These are phyloP conservation scores for Drechmeria coniospora DNA, from an alignment of 2,329 filamentous ascomycete genomes.

Conservation along the genomic window DNA sequence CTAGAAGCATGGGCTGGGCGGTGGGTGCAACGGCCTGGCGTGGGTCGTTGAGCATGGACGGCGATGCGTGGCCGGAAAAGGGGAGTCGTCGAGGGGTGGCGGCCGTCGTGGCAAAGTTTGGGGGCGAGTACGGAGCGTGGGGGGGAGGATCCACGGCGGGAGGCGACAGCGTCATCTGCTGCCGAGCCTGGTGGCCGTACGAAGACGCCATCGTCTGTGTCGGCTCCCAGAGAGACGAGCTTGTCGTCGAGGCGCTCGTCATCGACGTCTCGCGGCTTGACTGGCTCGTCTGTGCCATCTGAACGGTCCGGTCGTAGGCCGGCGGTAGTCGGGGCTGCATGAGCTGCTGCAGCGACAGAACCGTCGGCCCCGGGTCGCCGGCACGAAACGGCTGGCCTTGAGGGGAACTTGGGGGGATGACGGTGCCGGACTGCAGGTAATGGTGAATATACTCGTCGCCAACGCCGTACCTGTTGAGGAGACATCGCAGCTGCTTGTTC, in stretches of 20 bases:
- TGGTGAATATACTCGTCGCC: slow-evolving; percentile 36
- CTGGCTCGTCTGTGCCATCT: slow-evolving; percentile 15
- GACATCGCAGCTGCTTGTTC: slow-evolving; percentile 45
- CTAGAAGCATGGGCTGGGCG: slow-evolving; percentile 7
- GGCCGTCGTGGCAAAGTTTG: slow-evolving; percentile 2
- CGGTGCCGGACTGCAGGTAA: slow-evolving; percentile 15
- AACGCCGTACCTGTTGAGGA: slow-evolving; percentile 44
- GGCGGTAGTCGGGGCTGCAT: slow-evolving; percentile 20
- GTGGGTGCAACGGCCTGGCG: slow-evolving; percentile 5
- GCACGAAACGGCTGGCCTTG: slow-evolving; percentile 6
- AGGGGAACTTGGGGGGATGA: slow-evolving; percentile 6
- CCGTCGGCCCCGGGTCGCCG: slow-evolving; percentile 10
- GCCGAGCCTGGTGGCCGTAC: slow-evolving; percentile 12
- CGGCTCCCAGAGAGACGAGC: slow-evolving; percentile 18
- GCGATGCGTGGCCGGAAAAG: slow-evolving; percentile 7
- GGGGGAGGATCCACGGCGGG: slow-evolving; percentile 2
- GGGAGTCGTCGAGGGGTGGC: slow-evolving; percentile 2
- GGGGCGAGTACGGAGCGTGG: slow-evolving; percentile 3
- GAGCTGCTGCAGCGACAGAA: slow-evolving; percentile 21
- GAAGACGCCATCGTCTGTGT: slow-evolving; percentile 11
- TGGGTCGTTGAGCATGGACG: slow-evolving; percentile 10
- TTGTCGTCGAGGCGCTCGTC: slow-evolving; percentile 16
- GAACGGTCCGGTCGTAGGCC: slow-evolving; percentile 11
- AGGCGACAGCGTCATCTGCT: slow-evolving; percentile 2
- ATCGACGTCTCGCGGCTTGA: slow-evolving; percentile 18